These are phyloP conservation scores for Plasmodium gonderi DNA, from an alignment of 169 alveolate genomes.

Conservation along the genomic window DNA sequence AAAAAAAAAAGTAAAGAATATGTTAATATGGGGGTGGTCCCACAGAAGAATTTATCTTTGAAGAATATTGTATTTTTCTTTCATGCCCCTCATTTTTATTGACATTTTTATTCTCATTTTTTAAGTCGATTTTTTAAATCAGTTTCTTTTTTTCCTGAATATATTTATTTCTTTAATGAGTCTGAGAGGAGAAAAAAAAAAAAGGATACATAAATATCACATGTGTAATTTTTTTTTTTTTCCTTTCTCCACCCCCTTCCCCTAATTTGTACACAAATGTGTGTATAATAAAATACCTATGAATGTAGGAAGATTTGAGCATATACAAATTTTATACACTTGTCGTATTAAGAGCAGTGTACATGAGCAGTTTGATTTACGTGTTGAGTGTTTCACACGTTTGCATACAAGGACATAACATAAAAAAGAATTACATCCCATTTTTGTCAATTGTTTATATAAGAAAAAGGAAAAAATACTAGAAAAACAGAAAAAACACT, in stretches of 20 bases:
- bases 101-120: background rate
- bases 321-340: background rate
- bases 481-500: background rate
- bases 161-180: background rate
- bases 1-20: background rate
- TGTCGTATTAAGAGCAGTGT: background rate
- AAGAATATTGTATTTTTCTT: background rate
- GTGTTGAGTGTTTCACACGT: background rate
- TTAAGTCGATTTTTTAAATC: background rate
- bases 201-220: background rate
- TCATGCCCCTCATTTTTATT: background rate
- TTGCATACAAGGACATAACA: background rate
- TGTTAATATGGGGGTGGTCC: background rate
- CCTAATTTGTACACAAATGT: background rate
- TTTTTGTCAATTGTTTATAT: background rate
- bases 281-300: background rate
- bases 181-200: background rate
- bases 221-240: background rate
- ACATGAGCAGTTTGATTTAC: background rate
- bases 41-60: constrained; percentile 2
- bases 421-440: background rate
- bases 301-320: background rate
- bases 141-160: background rate
- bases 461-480: background rate
- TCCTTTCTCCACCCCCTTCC: background rate